phyloP scores from a whole-genome alignment of 2,329 filamentous ascomycete species.

The Trichoderma koningiopsis region DNA sequence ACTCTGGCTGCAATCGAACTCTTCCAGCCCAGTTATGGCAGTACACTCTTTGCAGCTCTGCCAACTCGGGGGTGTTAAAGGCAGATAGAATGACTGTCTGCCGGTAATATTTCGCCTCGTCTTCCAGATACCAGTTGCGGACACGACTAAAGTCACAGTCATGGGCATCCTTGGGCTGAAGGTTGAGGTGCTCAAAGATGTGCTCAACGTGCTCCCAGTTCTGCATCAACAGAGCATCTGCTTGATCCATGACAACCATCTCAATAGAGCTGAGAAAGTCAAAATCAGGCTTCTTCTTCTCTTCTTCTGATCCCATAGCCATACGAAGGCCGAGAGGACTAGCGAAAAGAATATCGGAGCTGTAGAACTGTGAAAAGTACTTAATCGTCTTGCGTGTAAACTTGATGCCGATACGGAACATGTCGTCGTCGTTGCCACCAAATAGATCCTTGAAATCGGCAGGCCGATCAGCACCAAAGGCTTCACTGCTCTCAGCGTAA shows the following conservation, averaged over 20 bases:
- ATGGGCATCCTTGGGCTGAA: constrained; percentile 85
- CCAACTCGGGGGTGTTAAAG: constrained; percentile 87
- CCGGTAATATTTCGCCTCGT: constrained; percentile 75
- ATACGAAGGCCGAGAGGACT: constrained; percentile 88
- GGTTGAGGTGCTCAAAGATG: constrained; percentile 88
- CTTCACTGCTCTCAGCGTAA: constrained; percentile 67
- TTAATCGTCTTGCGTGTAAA: constrained; percentile 96
- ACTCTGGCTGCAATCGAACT: constrained; percentile 69
- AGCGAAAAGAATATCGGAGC: constrained; percentile 90
- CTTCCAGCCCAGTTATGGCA: constrained; percentile 83
- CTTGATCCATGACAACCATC: constrained; percentile 85
- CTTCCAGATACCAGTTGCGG: constrained; percentile 89
- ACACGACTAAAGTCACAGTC: constrained; percentile 93
- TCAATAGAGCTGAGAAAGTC: constrained; percentile 96
- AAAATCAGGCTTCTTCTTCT: constrained; percentile 65
- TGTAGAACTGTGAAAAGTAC: constrained; percentile 93
- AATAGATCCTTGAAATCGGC: constrained; percentile 89
- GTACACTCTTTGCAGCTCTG: constrained; percentile 72
- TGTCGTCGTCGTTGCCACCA: constrained; percentile 93
- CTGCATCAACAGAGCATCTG: constrained; percentile 93
- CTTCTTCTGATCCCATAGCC: constrained; percentile 79
- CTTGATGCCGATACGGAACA: constrained; percentile 94
- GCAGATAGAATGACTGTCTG: constrained; percentile 82
- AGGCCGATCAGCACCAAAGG: constrained; percentile 72
- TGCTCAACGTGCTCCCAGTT: constrained; percentile 97